Evolutionary conservation across 495 filamentous ascomycete genomes (phyloP), one percentile per base, ranked within the genome.

Genomic region (Hypoxylon intermedium): DNA sequence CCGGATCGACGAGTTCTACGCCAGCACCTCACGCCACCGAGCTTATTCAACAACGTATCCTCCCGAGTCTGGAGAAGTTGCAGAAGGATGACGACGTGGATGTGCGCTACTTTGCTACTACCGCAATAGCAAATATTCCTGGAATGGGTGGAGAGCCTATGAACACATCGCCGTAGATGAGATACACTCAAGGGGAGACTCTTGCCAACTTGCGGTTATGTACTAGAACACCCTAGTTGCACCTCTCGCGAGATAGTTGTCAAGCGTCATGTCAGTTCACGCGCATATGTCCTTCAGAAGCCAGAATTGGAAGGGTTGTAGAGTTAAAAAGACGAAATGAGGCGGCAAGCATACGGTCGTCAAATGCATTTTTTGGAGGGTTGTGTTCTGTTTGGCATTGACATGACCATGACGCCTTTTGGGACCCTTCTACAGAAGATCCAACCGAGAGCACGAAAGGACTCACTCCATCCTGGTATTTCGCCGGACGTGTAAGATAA

Each of bases 1-100:
- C 85, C 1, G 88, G 86, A 40, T 80, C 83, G 46, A 76, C 82
- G 7, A 79, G 75, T 43, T 69, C 79, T 18, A 67, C 66, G 18
- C 82, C 91, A 4, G 91, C 90, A 37, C 83, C 88, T 13, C 81
- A 82, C 67, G 89, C 90, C 43, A 85, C 89, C 62, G 87, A 94
- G 60, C 81, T 97, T 58, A 92, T 98, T 68, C 86, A 92, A 67
- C 85, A 92, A 74, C 87, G 87, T 65, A 88, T 98, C 72, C 76
- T 97, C 67, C 92, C 94, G 20, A 92, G 88, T 71, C 72, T 98
- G 68, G 91, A 95, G 78, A 98, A 97, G 77, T 79, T 98, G 61
- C 90, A 95, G 78, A 87, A 88, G 75, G 94, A 98, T 69, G 91
- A 96, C 41, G 94, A 98, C 80, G 93, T 97, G 61, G 94, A 98